Percentiles rank a stretch among this genome's conserved stretches.
Evolutionary conservation across 768 basidiomycete species (phyloP).

Genomic region (Kockovaella imperatae): DNA sequence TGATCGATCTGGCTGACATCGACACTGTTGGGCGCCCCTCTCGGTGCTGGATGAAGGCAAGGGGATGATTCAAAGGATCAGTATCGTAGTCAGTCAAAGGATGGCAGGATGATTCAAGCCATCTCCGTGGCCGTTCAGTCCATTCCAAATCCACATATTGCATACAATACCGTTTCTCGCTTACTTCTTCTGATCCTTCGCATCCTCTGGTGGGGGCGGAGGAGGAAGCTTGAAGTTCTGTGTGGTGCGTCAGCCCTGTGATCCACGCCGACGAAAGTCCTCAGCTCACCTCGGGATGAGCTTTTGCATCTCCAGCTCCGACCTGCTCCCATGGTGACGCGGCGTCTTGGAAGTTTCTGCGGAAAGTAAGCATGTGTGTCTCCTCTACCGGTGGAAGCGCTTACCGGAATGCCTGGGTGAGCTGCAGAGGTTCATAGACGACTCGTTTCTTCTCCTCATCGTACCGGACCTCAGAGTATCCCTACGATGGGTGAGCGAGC

Average conservation of each 20-base stretch:
- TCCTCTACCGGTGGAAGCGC: conserved; percentile 15
- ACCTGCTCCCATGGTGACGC: conserved; percentile 90
- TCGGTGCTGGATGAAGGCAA: too few species aligned
- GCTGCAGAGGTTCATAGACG: conserved; percentile 92
- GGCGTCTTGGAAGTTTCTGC: conserved; percentile 83
- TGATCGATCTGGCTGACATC: too few species aligned
- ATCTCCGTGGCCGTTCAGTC: neutral
- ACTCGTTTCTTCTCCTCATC: conserved; percentile 96
- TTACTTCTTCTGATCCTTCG: conserved; percentile 54
- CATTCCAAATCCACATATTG: neutral
- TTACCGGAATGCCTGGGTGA: conserved; percentile 96
- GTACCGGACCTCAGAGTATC: conserved; percentile 97
- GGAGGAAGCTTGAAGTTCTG: conserved; percentile 46
- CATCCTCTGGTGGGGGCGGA: conserved; percentile 65
- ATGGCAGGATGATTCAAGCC: neutral
- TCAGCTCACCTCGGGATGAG: conserved; percentile 23
- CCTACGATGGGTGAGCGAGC: too few species aligned
- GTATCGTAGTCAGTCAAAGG: neutral
- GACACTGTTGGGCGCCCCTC: too few species aligned
- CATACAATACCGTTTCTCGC: conserved; percentile 4
- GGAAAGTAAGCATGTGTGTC: conserved; percentile 7
- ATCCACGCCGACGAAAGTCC: neutral
- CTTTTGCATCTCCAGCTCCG: conserved; percentile 52
- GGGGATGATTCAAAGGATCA: too few species aligned
- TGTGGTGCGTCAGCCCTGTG: conserved; percentile 45